phyloP scores from a whole-genome alignment of 495 filamentous ascomycete genomes.

The Lineolata rhizophorae region DNA sequence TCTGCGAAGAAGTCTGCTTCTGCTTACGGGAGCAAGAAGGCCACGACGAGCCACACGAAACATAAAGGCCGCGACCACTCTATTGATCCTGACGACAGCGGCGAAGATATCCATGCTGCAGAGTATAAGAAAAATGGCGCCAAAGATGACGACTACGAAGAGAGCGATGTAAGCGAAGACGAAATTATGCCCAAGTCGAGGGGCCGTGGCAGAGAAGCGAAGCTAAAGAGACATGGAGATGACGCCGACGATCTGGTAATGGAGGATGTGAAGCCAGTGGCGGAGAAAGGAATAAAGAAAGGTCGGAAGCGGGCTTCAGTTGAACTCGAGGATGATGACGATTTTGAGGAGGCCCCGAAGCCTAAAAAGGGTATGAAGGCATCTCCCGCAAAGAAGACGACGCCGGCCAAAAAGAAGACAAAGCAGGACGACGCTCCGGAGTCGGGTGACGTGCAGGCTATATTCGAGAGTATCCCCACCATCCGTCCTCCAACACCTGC shows the following conservation, averaged over 20 bases:
- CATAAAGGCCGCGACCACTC: slow-evolving; percentile 7
- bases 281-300: slow-evolving; percentile 6
- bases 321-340: slow-evolving; percentile 22
- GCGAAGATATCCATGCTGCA: no score
- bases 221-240: slow-evolving; percentile 13
- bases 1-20: slow-evolving; percentile 2
- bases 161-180: no score
- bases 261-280: slow-evolving; percentile 14
- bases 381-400: slow-evolving; percentile 26
- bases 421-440: slow-evolving; percentile 35
- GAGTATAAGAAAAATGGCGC: slow-evolving; percentile 1
- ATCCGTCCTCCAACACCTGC: slow-evolving; percentile 68
- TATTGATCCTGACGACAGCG: no score
- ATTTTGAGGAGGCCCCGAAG: slow-evolving; percentile 22
- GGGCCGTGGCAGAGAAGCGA: neutral
- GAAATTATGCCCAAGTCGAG: no score
- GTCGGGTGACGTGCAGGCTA: slow-evolving; percentile 46
- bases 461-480: slow-evolving; percentile 70
- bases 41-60: slow-evolving; percentile 3
- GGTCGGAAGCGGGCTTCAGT: slow-evolving; percentile 37
- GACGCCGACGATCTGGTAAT: slow-evolving; percentile 21
- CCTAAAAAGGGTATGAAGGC: slow-evolving; percentile 9
- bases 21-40: slow-evolving; percentile 2
- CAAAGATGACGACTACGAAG: slow-evolving; percentile 1
- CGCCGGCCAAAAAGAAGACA: slow-evolving; percentile 33